Conservation (phyloP, 148 eudicot genomes). For the Dysphania ambrosioides region DNA sequence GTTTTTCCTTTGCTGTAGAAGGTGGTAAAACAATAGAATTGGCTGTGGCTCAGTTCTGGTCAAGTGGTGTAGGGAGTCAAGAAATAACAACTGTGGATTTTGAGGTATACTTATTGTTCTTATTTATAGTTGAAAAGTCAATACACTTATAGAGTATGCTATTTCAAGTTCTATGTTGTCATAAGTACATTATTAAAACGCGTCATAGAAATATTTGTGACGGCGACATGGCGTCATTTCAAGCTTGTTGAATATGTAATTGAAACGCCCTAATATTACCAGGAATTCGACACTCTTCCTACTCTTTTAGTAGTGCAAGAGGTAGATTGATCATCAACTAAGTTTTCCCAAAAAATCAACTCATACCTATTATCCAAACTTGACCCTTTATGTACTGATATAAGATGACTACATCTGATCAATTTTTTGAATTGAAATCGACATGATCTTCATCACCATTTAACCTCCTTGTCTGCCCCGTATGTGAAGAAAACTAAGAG, state of each 20-base stretch:
- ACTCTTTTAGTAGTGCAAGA: background rate
- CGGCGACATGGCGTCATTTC: background rate
- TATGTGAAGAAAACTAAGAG: background rate
- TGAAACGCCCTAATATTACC: background rate
- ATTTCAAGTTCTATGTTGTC: background rate
- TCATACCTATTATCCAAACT: background rate
- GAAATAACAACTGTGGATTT: conserved; percentile 72
- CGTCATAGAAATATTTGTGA: background rate
- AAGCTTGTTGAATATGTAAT: too few species aligned
- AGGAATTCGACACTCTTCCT: background rate
- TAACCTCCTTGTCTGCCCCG: background rate
- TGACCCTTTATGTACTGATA: background rate
- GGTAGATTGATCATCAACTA: background rate
- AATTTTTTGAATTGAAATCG: too few species aligned
- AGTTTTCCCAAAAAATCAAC: background rate
- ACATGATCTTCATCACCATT: too few species aligned
- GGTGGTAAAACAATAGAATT: conserved; percentile 92
- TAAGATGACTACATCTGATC: background rate
- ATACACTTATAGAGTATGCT: background rate
- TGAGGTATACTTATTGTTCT: conserved; percentile 53
- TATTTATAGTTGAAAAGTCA: background rate
- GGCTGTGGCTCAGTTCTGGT: conserved; percentile 94
- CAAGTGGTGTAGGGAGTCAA: conserved; percentile 93
- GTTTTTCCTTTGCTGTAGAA: conserved; percentile 80
- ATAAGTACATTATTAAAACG: background rate